Evolutionary conservation across 805 yeast genomes (phyloP), one percentile per base, ranked within the genome.

Genomic region (Kazachstania psychrophila): DNA sequence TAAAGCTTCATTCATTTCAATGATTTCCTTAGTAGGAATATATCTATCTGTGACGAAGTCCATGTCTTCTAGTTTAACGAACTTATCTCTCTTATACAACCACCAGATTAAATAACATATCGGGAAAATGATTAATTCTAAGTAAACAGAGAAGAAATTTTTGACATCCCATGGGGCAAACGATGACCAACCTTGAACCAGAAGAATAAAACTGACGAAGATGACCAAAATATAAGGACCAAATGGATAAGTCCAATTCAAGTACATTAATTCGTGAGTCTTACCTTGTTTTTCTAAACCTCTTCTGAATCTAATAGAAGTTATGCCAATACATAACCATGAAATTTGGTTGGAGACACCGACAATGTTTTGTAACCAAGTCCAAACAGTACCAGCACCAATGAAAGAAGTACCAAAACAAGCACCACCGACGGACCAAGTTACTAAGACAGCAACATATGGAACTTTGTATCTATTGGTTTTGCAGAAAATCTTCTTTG

Each of bases 331-430:
- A 38, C 62, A 56, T 48, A 67, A 56, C 77, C 77, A 70, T 19
- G 73, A 65, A 31, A 71, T 49, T 50, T 69, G 71, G 49, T 71
- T 71, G 5, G 75, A 68, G 14, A 71, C 71, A 47, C 74, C 75
- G 36, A 70, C 75, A 36, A 70, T 62, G 38, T 66, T 59, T 56
- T 69, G 75, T 38, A 71, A 54, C 75, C 75, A 71, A 12, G 62
- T 44, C 75, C 76, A 72, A 27, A 72, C 55, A n/a, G 61, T 58
- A 30, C 75, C 76, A 1, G 74, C 69, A 16, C 73, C 72, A 38
- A 70, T 64, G 45, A 70, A 71, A 1, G 77, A 72, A 4, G 78
- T 69, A 2, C 75, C 81, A 47, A 76, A 76, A 50, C 78, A 73
- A 31, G 74, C 57, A 0, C 77, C 79, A 29, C 79, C 74, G 23